Base-by-base conservation (phyloP, 495 filamentous ascomycete species). In the Clavariopsis aquatica region DNA sequence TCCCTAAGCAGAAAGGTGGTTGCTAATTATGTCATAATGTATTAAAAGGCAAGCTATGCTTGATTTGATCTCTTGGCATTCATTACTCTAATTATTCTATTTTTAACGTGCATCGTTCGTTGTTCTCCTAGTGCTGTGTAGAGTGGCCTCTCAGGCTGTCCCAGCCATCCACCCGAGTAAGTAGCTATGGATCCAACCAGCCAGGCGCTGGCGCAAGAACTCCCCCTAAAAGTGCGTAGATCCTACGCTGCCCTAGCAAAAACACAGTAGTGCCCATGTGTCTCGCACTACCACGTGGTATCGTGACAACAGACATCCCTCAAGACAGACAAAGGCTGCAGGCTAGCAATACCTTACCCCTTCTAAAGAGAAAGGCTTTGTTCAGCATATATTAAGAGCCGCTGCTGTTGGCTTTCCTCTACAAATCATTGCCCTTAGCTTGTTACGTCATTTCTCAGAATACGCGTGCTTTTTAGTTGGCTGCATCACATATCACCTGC, bases 171-270 rank as follows among this genome's bases (percentile, higher is more conserved):
- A 47, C 45, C 17, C 8, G 5, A 51, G 19, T 23, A 51, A 51
- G 47, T 23, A 51, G 47, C 46, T 17, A 43, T 59, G 24, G 36
- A 59, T 59, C 26, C 28, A 57, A 28, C 53, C 28, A 57, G 53
- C 53, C 41, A 59, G 56, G 38, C 56, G 56, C 41, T 46, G 41
- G 56, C 56, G 56, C 56, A 46, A 59, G 28, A 19, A 46, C 56
- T 59, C 56, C 38, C 56, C 47, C 56, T 26, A 49, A 19, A 59
- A 7, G 56, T 46, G 41, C 53, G 53, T 57, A 34, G 53, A 57
- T 24, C 38, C 17, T 49, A 20, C 20, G 20, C 12, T 26, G 38
- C 56, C 24, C 27, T 59, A 45, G 31, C 36, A 59, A 23, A 34
- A 46, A 57, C 54, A 23, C 24, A 38, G 27, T 41, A 31, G 19